These are phyloP conservation scores for Aspergillus coremiiformis DNA, from an alignment of 495 filamentous ascomycete species.

Conservation along the genomic window DNA sequence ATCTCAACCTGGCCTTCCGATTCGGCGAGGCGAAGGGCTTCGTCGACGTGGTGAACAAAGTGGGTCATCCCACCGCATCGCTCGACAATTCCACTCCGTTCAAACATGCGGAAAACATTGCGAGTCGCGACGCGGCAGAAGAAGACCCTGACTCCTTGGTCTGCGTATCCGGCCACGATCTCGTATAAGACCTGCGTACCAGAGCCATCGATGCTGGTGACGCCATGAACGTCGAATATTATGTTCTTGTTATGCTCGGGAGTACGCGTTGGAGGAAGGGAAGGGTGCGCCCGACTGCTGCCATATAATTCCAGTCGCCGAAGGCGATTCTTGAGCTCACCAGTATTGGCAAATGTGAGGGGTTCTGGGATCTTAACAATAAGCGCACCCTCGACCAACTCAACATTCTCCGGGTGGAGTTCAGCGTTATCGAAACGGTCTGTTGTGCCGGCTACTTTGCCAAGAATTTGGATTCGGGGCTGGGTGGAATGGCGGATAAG, in stretches of 20 bases:
- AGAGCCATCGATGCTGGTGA: conserved; percentile 85
- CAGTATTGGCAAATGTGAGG: conserved; percentile 94
- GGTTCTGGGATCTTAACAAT: conserved; percentile 98
- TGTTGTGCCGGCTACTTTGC: conserved; percentile 70
- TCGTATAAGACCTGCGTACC: conserved; percentile 86
- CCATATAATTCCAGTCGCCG: conserved; percentile 83
- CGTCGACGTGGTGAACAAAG: conserved; percentile 76
- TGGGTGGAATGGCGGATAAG: conserved; percentile 85
- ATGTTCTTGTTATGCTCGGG: conserved; percentile 76
- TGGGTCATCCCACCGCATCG: conserved; percentile 63
- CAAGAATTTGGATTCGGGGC: conserved; percentile 94
- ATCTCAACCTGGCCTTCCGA: conserved; percentile 39
- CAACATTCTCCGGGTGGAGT: conserved; percentile 62
- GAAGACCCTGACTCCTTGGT: conserved; percentile 71
- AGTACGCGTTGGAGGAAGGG: conserved; percentile 65
- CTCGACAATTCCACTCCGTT: conserved; percentile 75
- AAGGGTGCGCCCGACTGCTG: conserved; percentile 73
- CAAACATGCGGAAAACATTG: conserved; percentile 65
- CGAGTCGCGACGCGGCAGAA: conserved; percentile 72
- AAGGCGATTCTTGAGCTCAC: conserved; percentile 78
- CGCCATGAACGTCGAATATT: conserved; percentile 95
- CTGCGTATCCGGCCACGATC: conserved; percentile 71
- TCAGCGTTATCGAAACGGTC: conserved; percentile 86
- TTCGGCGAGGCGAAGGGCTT: conserved; percentile 75
- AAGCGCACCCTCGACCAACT: conserved; percentile 83